These are phyloP conservation scores for Corynascus novoguineensis DNA, from an alignment of 495 filamentous ascomycete species.

Conservation along the genomic window DNA sequence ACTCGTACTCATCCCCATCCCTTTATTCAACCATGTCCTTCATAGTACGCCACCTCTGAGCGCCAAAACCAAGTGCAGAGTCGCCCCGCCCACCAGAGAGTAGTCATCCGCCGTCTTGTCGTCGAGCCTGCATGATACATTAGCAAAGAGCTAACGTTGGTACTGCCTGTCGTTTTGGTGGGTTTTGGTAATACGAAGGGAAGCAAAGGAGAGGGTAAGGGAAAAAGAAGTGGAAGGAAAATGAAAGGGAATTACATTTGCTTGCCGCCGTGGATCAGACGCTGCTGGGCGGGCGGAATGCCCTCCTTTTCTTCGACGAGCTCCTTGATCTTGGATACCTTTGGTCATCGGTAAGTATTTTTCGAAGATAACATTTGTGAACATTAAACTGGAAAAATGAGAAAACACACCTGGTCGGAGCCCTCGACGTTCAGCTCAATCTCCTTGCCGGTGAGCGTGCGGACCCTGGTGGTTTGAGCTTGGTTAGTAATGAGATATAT, in stretches of 20 bases:
- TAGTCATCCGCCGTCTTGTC: conserved; percentile 85
- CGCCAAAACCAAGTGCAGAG: conserved; percentile 90
- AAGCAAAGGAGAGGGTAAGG: too few relatives aligned
- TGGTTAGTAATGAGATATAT: background rate
- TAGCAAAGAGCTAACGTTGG: background rate
- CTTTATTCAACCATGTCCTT: background rate
- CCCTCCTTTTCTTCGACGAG: conserved; percentile 98
- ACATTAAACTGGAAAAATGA: background rate
- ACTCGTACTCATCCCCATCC: background rate
- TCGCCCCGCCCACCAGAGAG: conserved; percentile 83
- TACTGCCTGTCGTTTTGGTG: too few relatives aligned
- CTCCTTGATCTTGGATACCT: conserved; percentile 96
- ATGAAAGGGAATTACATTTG: conserved; percentile 73
- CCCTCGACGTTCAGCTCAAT: conserved; percentile 95
- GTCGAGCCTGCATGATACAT: conserved; percentile 63
- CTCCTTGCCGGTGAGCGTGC: conserved; percentile 96
- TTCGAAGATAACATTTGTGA: background rate
- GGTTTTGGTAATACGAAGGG: too few relatives aligned
- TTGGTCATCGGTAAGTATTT: too few relatives aligned
- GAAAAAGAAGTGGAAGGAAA: background rate
- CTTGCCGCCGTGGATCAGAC: conserved; percentile 92
- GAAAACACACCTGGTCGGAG: conserved; percentile 68
- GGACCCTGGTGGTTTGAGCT: conserved; percentile 63
- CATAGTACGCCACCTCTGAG: conserved; percentile 69
- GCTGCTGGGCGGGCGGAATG: conserved; percentile 94